These are phyloP conservation scores for Backusella psychrophila DNA, from an alignment of 192 early-diverging fungal species.

Conservation along the genomic window DNA sequence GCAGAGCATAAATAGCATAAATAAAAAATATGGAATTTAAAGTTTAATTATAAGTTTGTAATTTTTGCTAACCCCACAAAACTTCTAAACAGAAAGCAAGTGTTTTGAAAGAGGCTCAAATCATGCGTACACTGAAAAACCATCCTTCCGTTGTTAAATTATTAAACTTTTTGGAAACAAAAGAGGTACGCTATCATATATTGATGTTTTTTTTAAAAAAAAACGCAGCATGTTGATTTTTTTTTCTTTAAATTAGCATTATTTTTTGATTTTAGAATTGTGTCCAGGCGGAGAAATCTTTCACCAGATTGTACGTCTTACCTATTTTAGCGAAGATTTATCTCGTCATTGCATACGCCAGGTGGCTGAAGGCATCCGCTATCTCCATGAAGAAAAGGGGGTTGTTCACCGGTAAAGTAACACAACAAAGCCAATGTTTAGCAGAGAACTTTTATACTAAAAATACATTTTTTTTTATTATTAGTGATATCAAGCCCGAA, in stretches of 20 bases:
- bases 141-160: conserved; percentile 77
- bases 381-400: conserved; percentile 80
- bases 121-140: conserved; percentile 75
- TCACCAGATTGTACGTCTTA: conserved; percentile 78
- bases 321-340: conserved; percentile 78
- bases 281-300: conserved; percentile 89
- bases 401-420: conserved; percentile 62
- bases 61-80: not conserved
- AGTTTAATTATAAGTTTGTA: not conserved
- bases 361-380: conserved; percentile 80
- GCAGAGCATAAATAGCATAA: not conserved
- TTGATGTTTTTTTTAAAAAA: not conserved
- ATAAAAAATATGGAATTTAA: not conserved
- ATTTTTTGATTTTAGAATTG: conserved; percentile 79
- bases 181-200: conserved; percentile 28
- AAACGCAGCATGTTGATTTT: not conserved
- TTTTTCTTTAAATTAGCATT: conserved; percentile 40
- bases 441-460: not conserved
- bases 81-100: conserved; percentile 54
- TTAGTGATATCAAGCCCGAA: conserved; percentile 90
- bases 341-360: conserved; percentile 82
- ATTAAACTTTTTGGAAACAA: conserved; percentile 71
- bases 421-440: not conserved
- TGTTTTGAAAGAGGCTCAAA: conserved; percentile 84
- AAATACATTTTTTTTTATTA: not conserved